phyloP scores from a whole-genome alignment of 1,284 basidiomycete genomes.

The Xanthoconium separans region DNA sequence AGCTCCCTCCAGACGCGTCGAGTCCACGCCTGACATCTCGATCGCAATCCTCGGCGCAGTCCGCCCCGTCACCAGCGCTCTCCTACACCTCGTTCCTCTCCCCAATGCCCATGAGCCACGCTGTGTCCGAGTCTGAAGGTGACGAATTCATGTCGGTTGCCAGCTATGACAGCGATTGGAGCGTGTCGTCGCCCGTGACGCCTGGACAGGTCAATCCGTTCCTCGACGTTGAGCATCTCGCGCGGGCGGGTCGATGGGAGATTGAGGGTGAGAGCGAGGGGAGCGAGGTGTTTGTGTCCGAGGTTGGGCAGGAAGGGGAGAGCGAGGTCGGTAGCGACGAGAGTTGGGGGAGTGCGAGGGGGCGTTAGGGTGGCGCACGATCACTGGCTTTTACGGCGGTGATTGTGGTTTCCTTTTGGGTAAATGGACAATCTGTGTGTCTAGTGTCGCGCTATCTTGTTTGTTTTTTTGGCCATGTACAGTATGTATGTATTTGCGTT shows the following conservation, averaged over 20 bases:
- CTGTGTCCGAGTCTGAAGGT: constrained; percentile 22
- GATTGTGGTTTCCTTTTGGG: neutral
- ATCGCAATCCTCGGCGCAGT: constrained; percentile 10
- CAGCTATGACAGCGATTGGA: constrained; percentile 21
- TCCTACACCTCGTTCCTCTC: constrained; percentile 28
- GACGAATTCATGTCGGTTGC: constrained; percentile 31
- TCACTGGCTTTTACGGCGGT: no score
- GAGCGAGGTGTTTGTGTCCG: constrained; percentile 21
- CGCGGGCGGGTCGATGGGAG: constrained; percentile 1
- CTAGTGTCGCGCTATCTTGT: neutral
- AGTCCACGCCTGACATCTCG: neutral
- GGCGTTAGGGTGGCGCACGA: constrained; percentile 15
- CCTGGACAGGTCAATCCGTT: constrained; percentile 24
- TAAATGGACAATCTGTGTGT: neutral
- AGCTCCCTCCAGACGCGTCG: constrained; percentile 7
- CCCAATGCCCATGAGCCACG: constrained; percentile 20
- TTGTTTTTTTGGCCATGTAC: neutral
- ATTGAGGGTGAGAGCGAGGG: constrained; percentile 18
- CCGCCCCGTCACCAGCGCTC: constrained; percentile 14
- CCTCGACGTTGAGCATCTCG: constrained; percentile 23
- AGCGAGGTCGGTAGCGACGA: constrained; percentile 31
- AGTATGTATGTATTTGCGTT: neutral
- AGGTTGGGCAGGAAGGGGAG: constrained; percentile 12
- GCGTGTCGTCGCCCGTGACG: constrained; percentile 3
- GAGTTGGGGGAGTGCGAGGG: constrained; percentile 28